phyloP scores from a whole-genome alignment of 495 filamentous ascomycete genomes.

The Penicillium desertorum region DNA sequence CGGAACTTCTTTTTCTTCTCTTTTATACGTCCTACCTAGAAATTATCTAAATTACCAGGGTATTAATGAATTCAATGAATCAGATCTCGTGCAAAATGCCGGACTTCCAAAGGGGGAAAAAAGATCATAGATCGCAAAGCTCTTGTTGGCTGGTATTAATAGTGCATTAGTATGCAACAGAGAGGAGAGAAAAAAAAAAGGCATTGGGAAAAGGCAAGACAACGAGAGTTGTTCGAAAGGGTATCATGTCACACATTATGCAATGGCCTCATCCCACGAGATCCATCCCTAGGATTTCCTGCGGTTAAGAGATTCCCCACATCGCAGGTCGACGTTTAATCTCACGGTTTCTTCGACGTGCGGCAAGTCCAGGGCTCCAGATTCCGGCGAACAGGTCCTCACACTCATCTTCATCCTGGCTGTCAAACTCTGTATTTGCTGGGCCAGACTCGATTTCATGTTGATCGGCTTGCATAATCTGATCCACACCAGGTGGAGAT shows the following conservation, averaged over 20 bases:
- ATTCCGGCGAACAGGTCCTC: constrained; percentile 88
- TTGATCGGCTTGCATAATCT: background rate
- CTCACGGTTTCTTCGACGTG: constrained; percentile 59
- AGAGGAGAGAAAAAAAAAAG: background rate
- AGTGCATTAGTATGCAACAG: background rate
- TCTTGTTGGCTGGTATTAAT: background rate
- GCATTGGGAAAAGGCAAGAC: background rate
- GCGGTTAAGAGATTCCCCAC: constrained; percentile 30
- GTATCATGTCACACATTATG: constrained; percentile 10
- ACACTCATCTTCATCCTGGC: constrained; percentile 90
- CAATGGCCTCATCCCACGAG: constrained; percentile 1
- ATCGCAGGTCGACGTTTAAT: constrained; percentile 33
- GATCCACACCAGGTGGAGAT: constrained; percentile 29
- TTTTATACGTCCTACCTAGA: background rate
- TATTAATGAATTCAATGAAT: constrained; percentile 7
- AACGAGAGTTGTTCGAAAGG: constrained; percentile 2
- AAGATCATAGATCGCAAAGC: background rate
- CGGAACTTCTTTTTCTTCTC: background rate
- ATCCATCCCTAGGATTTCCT: background rate
- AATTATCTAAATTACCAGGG: background rate
- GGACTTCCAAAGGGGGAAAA: background rate
- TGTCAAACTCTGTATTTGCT: constrained; percentile 71
- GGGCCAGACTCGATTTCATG: constrained; percentile 10
- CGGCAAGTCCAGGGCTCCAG: constrained; percentile 73
- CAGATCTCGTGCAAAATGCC: background rate